Evolutionary conservation across 2,329 filamentous ascomycete species (phyloP).

Genomic region (Xylaria sp.): DNA sequence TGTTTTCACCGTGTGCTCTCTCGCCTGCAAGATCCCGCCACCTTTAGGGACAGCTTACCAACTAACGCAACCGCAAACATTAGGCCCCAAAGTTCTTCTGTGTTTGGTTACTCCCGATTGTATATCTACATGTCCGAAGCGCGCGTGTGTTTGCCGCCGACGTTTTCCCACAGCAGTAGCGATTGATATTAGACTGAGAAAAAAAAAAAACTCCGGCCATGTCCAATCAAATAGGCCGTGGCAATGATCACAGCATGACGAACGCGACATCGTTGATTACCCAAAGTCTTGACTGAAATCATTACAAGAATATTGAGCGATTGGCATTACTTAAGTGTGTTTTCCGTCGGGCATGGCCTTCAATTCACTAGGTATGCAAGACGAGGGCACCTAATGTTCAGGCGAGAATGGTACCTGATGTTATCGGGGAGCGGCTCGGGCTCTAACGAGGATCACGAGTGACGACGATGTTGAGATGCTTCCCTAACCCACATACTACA

Average conservation of each 20-base stretch:
- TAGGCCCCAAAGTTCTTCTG: conserved; percentile 12
- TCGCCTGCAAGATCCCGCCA: conserved; percentile 39
- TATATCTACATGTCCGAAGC: conserved; percentile 7
- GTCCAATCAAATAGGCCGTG: conserved; percentile 2
- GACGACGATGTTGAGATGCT: conserved; percentile 15
- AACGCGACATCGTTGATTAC: neutral
- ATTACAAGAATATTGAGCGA: neutral
- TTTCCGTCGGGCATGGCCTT: neutral
- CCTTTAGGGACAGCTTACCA: conserved; percentile 31
- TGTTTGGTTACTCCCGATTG: conserved; percentile 15
- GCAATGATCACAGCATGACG: conserved; percentile 10
- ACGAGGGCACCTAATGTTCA: neutral
- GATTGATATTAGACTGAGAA: no score
- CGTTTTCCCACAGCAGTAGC: neutral
- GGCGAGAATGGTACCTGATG: neutral
- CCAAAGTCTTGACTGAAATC: neutral
- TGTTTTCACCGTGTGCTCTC: conserved; percentile 31
- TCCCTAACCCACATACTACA: conserved; percentile 26
- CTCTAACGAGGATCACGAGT: neutral
- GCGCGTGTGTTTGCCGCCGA: conserved; percentile 20
- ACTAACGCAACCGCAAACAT: conserved; percentile 25
- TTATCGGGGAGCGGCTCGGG: neutral
- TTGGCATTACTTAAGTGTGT: neutral
- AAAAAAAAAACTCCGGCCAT: neutral
- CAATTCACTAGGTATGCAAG: neutral